Conservation (phyloP, 305 asterid genomes). For the Vinca major region DNA sequence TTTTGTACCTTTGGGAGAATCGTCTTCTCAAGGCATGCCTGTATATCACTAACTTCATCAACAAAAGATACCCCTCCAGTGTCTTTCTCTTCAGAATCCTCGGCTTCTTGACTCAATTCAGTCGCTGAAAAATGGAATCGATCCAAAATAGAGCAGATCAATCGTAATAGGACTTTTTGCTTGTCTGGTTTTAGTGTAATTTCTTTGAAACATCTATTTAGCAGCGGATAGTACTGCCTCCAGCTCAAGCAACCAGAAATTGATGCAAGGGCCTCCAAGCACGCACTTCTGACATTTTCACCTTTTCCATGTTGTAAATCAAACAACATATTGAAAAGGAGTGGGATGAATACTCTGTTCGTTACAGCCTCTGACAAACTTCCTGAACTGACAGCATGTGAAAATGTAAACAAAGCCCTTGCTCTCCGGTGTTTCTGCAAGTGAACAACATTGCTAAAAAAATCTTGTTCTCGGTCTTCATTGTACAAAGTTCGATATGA, state of each 20-base stretch:
- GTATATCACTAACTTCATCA: slow-evolving; percentile 30
- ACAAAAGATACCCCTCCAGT: slow-evolving; percentile 23
- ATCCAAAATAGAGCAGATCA: slow-evolving; percentile 66
- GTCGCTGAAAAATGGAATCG: slow-evolving; percentile 58
- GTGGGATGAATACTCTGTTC: slow-evolving; percentile 63
- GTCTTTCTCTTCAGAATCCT: slow-evolving; percentile 34
- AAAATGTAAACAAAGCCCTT: slow-evolving; percentile 71
- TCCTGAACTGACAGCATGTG: slow-evolving; percentile 36
- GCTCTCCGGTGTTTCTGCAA: slow-evolving; percentile 90
- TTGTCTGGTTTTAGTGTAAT: slow-evolving; percentile 60
- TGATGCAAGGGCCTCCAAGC: slow-evolving; percentile 70
- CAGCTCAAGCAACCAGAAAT: slow-evolving; percentile 76
- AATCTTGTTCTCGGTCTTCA: slow-evolving; percentile 84
- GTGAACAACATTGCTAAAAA: slow-evolving; percentile 73
- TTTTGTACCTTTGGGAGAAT: slow-evolving; percentile 76
- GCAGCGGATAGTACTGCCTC: slow-evolving; percentile 55
- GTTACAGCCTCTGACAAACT: slow-evolving; percentile 61
- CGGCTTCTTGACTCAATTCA: slow-evolving; percentile 27
- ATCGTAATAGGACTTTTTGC: slow-evolving; percentile 60
- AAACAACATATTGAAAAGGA: slow-evolving; percentile 68
- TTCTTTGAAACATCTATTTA: slow-evolving; percentile 66
- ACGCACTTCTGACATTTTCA: slow-evolving; percentile 73
- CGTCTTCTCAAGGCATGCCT: slow-evolving; percentile 42
- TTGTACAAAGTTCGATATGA: slow-evolving; percentile 56
- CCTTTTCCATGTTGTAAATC: slow-evolving; percentile 72